These are phyloP conservation scores for Hypoxylon sp. DNA, from an alignment of 2,329 filamentous ascomycete species.

Conservation along the genomic window DNA sequence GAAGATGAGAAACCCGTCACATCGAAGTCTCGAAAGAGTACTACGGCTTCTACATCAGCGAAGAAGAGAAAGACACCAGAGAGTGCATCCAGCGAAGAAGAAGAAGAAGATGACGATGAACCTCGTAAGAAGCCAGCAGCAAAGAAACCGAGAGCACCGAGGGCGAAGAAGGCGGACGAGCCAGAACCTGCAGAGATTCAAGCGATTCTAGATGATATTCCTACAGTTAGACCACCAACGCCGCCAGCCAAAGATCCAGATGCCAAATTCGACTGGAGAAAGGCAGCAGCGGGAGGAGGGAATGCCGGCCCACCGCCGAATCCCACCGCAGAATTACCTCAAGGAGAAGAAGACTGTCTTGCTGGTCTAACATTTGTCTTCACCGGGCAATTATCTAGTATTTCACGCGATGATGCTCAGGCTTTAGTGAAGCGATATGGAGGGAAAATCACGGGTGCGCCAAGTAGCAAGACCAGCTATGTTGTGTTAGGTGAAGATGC, in stretches of 20 bases:
- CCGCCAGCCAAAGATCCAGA: slow-evolving; percentile 81
- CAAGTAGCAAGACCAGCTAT: slow-evolving; percentile 94
- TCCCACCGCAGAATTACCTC: slow-evolving; percentile 76
- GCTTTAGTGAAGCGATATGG: slow-evolving; percentile 93
- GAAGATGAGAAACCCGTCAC: slow-evolving; percentile 54
- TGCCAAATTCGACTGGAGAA: slow-evolving; percentile 85
- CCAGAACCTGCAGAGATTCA: slow-evolving; percentile 81
- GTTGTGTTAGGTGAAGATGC: slow-evolving; percentile 93
- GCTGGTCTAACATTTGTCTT: slow-evolving; percentile 94
- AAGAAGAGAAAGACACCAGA: slow-evolving; percentile 74
- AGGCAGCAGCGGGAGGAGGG: slow-evolving; percentile 69
- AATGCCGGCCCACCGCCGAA: slow-evolving; percentile 75
- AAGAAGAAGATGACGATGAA: slow-evolving; percentile 72
- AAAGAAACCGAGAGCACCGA: slow-evolving; percentile 71
- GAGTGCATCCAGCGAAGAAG: slow-evolving; percentile 70
- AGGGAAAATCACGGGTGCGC: slow-evolving; percentile 87
- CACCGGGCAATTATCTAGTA: slow-evolving; percentile 85
- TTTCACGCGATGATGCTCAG: slow-evolving; percentile 88
- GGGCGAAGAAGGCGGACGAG: slow-evolving; percentile 75
- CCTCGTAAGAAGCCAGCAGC: slow-evolving; percentile 68
- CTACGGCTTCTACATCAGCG: slow-evolving; percentile 52
- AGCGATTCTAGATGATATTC: slow-evolving; percentile 89
- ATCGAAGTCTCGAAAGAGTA: slow-evolving; percentile 53
- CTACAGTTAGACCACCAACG: slow-evolving; percentile 84
- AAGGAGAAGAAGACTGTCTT: slow-evolving; percentile 89